phyloP scores from a whole-genome alignment of 2,329 filamentous ascomycete species.

The Calcarisporium arbuscula region DNA sequence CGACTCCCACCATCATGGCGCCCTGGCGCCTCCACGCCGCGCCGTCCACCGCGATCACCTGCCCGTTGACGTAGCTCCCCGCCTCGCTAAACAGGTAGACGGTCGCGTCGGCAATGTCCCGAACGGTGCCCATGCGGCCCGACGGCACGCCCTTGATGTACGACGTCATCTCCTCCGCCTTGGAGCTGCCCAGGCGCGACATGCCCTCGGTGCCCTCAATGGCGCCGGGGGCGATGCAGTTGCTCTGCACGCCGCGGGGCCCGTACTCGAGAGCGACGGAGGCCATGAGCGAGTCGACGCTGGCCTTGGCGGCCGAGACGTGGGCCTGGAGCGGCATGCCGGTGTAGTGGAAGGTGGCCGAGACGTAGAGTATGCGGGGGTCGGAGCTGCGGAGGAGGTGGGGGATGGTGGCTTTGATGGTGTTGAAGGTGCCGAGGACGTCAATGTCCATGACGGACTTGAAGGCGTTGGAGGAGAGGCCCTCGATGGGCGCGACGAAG shows the following conservation, averaged over 20 bases:
- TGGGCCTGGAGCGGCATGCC: constrained; percentile 82
- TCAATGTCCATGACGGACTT: constrained; percentile 96
- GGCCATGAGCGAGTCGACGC: constrained; percentile 76
- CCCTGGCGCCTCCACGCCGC: constrained; percentile 49
- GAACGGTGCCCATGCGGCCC: constrained; percentile 70
- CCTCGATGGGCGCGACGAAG: constrained; percentile 80
- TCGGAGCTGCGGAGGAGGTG: constrained; percentile 69
- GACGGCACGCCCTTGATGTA: constrained; percentile 53
- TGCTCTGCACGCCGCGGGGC: constrained; percentile 77
- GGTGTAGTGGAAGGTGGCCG: constrained; percentile 85
- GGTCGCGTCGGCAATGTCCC: constrained; percentile 88
- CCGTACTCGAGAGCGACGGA: constrained; percentile 84
- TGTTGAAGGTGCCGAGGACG: constrained; percentile 89
- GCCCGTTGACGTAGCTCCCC: constrained; percentile 80
- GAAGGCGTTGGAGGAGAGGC: constrained; percentile 83
- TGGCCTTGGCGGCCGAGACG: constrained; percentile 86
- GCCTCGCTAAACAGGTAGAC: constrained; percentile 83
- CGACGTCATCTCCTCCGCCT: constrained; percentile 23
- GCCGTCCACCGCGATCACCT: constrained; percentile 69
- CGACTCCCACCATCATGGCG: constrained; percentile 38
- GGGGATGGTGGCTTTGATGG: constrained; percentile 83
- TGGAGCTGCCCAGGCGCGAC: constrained; percentile 48
- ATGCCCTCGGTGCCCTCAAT: constrained; percentile 82
- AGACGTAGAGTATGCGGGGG: constrained; percentile 84
- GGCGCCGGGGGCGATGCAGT: constrained; percentile 82